Evolutionary conservation across 2,329 filamentous ascomycete species (phyloP).

Genomic region (Fusarium pilosicola): DNA sequence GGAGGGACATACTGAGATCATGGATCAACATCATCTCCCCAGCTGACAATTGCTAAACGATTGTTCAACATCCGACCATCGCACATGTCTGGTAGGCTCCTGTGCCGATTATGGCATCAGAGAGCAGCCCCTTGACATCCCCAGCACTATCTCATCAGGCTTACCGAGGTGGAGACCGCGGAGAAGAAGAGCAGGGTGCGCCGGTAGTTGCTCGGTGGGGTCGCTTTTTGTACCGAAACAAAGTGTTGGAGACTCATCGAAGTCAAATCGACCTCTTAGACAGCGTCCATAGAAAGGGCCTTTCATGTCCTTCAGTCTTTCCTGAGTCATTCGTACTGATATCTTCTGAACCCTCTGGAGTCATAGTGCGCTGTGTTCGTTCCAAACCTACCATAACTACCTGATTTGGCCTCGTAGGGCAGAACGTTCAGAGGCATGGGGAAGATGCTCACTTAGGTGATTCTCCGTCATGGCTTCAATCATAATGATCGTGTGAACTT

Average conservation of each 20-base stretch:
- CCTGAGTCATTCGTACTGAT: not conserved
- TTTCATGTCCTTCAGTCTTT: not conserved
- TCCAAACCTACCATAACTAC: not conserved
- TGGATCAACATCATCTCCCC: not conserved
- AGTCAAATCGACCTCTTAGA: not conserved
- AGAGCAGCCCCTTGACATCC: not conserved
- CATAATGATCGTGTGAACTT: slow-evolving; percentile 20
- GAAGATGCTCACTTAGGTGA: not conserved
- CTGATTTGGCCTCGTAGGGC: not conserved
- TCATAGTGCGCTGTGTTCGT: not conserved
- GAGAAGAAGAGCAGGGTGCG: slow-evolving; percentile 9
- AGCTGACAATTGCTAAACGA: not conserved
- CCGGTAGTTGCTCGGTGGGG: slow-evolving; percentile 25
- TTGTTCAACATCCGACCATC: not conserved
- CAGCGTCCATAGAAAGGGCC: not conserved
- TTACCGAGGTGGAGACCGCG: slow-evolving; percentile 10
- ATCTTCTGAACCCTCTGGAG: not conserved
- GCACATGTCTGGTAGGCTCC: not conserved
- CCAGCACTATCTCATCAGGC: not conserved
- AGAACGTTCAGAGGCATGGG: not conserved
- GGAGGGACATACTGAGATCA: not conserved
- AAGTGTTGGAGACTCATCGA: not conserved
- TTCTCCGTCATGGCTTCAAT: slow-evolving; percentile 6
- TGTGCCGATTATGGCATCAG: not conserved
- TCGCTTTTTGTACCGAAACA: slow-evolving; percentile 4